Evolutionary conservation across 495 filamentous ascomycete species (phyloP), one percentile per base, ranked within the genome.

Genomic region (Aspergillus panamensis): DNA sequence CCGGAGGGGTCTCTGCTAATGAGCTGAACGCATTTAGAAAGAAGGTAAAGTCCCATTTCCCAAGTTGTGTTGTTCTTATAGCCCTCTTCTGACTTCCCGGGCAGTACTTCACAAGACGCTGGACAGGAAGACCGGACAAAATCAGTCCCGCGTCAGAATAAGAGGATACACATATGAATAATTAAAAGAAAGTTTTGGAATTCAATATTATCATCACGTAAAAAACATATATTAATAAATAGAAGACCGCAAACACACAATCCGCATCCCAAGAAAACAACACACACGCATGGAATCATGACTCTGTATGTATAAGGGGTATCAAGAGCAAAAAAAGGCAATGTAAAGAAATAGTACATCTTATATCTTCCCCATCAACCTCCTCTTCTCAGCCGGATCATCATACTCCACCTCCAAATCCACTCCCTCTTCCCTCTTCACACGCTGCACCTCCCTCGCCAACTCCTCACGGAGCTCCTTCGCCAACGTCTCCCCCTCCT

Each of bases 1-100:
- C 65, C 51, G 68, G 65, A 55, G 69, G 78, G 48, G 60, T 66
- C 49, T 82, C 74, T 0, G 91, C 88, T 3, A 82, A 92, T 73
- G 90, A 94, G 48, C 72, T 96, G 50, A 96, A 96, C 64, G 77
- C 82, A 9, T 96, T 96, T 68, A 80, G 91, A 53, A 86, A 83
- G 69, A 80, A 82, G 65, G 76, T 77, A 61, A 30, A 3, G 43
- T 37, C 14, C 30, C 16, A 20, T 48, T 21, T n/a, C 30, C 7
- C 35, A 30, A 21, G 31, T 35, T 25, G 30, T 54, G 30, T 16
- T 29, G 31, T 25, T 35, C 3, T 32, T 13, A 9, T 39, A 16
- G 30, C 21, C 7, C 39, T 53, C 8, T 16, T 32, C 52, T 42
- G 29, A 42, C 40, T 17, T 33, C 29, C 17, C 20, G 42, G 25